Base-by-base conservation (phyloP, 768 basidiomycete species). In the Amanita jacksonii region DNA sequence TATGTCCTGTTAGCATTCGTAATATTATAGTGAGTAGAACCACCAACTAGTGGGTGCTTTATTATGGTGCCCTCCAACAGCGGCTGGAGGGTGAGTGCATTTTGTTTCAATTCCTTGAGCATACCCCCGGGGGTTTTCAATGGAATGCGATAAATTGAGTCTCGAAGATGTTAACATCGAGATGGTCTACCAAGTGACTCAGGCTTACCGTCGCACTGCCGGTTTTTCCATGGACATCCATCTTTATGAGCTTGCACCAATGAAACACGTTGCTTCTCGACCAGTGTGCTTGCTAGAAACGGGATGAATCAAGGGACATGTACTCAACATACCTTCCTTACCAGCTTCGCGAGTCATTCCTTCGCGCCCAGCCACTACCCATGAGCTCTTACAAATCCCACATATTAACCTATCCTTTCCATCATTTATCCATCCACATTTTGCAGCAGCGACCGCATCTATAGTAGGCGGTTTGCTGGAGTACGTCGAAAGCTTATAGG, bases 391-490 rank as follows among this genome's bases (percentile, higher is more conserved):
- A 52, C 86, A 89, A 13, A 88, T 60, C 2, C 78, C 78, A 52
- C 86, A 89, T 2, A 82, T 69, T 15, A 89, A 60, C 37, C 86
- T 69, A 47, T 89, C 86, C 60, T 85, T 87, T 33, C 85, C 84
- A 41, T 87, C 79, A 49, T 90, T 90, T 18, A 73, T 65, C 87
- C 87, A 91, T 1, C 87, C 87, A 55, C 83, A 85, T 58, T 76
- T 85, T 0, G 86, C 70, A 2, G 87, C 86, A 13, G 86, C 79
- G 10, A 89, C 85, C 1, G 86, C 80, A 45, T 90, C 77, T 22
- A 89, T 79, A 8, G 68, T 66, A 0, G 74, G 43, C 0, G 86
- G 85, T 57, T 90, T 90, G 50, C 83, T 85, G 13, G 81, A 70
- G 53, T 88, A 91, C 0, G 87, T 89, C 8, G 81, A 63, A 22